Evolutionary conservation across 441 rosid species (phyloP).

Genomic region (Pelargonium fulgidum): DNA sequence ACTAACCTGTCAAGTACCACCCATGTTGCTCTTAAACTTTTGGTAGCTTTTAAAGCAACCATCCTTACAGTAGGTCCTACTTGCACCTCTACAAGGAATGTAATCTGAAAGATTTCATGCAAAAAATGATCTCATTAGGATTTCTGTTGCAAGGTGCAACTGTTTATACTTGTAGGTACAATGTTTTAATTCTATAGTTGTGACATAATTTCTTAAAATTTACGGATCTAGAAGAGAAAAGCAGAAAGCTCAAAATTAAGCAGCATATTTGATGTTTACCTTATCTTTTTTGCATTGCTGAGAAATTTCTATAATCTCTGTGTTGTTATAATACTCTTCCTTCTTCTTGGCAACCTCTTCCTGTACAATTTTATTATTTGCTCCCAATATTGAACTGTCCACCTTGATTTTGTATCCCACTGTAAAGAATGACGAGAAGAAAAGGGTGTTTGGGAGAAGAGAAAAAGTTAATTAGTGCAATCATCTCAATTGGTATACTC

Average conservation of each 20-base stretch:
- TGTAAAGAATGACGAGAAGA: constrained; percentile 11
- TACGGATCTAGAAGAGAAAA: too few relatives aligned
- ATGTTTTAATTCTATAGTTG: background rate
- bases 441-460: background rate
- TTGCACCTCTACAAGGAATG: constrained; percentile 35
- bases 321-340: constrained; percentile 32
- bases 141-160: too few relatives aligned
- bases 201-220: too few relatives aligned
- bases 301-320: constrained; percentile 30
- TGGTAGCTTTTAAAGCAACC: constrained; percentile 33
- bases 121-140: too few relatives aligned
- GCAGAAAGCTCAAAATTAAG: background rate
- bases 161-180: background rate
- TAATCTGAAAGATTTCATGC: constrained; percentile 30
- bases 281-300: constrained; percentile 28
- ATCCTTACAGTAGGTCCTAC: constrained; percentile 41
- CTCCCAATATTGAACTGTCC: constrained; percentile 37
- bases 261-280: constrained; percentile 23
- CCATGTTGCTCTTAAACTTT: constrained; percentile 27
- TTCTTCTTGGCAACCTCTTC: constrained; percentile 39
- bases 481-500: background rate
- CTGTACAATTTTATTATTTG: constrained; percentile 31
- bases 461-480: background rate
- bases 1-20: constrained; percentile 51
- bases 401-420: constrained; percentile 51